Evolutionary conservation across 495 filamentous ascomycete genomes (phyloP).

Genomic region (Podospora anserina): DNA sequence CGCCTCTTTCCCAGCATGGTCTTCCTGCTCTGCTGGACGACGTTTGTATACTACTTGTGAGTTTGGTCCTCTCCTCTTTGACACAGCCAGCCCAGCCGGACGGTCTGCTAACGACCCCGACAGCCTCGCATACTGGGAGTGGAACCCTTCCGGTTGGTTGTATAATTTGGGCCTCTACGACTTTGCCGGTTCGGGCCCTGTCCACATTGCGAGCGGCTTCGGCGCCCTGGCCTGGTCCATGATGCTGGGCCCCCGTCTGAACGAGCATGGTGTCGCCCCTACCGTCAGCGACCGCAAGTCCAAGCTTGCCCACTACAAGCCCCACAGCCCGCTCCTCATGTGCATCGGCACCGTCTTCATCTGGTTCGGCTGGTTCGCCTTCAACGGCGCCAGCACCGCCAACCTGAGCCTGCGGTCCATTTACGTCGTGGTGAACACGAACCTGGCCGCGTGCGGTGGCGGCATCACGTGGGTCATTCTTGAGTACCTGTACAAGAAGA

Average conservation of each 20-base stretch:
- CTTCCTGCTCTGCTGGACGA: conserved; percentile 87
- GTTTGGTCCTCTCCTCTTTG: not conserved
- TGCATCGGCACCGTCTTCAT: conserved; percentile 88
- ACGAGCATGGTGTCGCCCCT: conserved; percentile 8
- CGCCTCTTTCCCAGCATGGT: conserved; percentile 78
- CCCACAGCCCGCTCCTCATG: conserved; percentile 94
- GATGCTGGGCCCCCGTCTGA: conserved; percentile 59
- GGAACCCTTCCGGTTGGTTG: conserved; percentile 79
- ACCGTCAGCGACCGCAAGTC: conserved; percentile 54
- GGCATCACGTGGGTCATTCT: conserved; percentile 81
- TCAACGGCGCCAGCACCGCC: conserved; percentile 90
- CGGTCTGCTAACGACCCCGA: conserved; percentile 21
- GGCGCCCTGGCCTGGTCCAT: conserved; percentile 77
- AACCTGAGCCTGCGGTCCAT: conserved; percentile 85
- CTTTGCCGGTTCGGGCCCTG: conserved; percentile 83
- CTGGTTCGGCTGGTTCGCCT: conserved; percentile 97
- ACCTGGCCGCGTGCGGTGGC: conserved; percentile 77
- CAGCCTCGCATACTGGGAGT: conserved; percentile 82
- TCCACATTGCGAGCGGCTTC: conserved; percentile 80
- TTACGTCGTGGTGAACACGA: conserved; percentile 92
- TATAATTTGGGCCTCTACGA: conserved; percentile 71
- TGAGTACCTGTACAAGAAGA: conserved; percentile 86
- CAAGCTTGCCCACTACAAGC: conserved; percentile 68
- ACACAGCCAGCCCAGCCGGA: not conserved
- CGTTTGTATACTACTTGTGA: conserved; percentile 62